phyloP scores from a whole-genome alignment of 148 eudicot species.

The Polygonum maritimum region DNA sequence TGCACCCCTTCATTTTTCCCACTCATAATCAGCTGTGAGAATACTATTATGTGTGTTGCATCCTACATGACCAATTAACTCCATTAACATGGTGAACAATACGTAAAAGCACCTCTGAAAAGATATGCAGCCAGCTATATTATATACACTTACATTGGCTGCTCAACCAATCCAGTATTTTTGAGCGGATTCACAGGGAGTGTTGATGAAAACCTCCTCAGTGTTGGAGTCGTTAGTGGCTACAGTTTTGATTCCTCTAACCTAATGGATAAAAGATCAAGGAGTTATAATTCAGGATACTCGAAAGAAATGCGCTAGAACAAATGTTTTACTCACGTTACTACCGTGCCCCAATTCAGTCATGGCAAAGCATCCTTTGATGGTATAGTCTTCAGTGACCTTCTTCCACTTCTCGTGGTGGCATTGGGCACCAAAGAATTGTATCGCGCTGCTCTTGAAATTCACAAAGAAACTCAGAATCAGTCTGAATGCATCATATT shows the following conservation, averaged over 20 bases:
- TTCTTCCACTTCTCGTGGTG: slow-evolving; percentile 93
- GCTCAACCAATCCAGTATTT: slow-evolving; percentile 99
- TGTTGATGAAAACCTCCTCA: slow-evolving; percentile 67
- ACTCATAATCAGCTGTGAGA: slow-evolving; percentile 76
- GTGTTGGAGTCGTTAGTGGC: slow-evolving; percentile 69
- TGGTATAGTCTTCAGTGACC: slow-evolving; percentile 48
- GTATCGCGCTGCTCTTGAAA: slow-evolving; percentile 90
- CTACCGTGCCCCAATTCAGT: slow-evolving; percentile 98
- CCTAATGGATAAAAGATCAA: slow-evolving; percentile 23
- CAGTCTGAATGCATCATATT: not conserved
- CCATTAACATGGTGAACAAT: not conserved
- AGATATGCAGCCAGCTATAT: too few species aligned
- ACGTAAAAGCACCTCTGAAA: not conserved
- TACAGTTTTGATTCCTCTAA: slow-evolving; percentile 84
- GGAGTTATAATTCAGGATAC: too few species aligned
- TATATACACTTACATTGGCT: slow-evolving; percentile 49
- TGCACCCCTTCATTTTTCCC: slow-evolving; percentile 86
- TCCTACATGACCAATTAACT: slow-evolving; percentile 39
- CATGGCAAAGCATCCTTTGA: slow-evolving; percentile 96
- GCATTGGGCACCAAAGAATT: slow-evolving; percentile 79
- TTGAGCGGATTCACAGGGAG: slow-evolving; percentile 93
- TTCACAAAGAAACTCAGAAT: not conserved
- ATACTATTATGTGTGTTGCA: slow-evolving; percentile 84
- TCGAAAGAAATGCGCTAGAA: not conserved
- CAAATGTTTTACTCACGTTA: slow-evolving; percentile 51